phyloP scores from a whole-genome alignment of 345 rosid species.

The Eucalyptus sideroxylon region DNA sequence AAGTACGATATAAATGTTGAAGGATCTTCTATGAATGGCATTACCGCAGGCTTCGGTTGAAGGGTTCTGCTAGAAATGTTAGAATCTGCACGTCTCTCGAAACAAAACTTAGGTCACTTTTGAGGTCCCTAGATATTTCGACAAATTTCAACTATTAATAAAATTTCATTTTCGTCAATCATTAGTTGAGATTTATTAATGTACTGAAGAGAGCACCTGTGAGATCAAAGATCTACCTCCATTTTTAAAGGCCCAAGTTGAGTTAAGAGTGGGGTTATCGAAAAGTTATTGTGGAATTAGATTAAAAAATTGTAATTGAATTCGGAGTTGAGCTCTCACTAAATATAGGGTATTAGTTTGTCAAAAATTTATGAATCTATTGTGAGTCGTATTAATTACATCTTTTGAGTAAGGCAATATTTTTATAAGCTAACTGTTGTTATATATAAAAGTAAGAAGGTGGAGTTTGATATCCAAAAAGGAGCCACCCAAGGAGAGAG shows the following conservation, averaged over 20 bases:
- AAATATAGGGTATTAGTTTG: neutral
- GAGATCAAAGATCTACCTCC: neutral
- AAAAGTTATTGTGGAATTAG: neutral
- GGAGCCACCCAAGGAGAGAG: neutral
- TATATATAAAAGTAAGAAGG: too few relatives aligned
- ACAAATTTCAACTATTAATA: neutral
- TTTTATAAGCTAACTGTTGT: neutral
- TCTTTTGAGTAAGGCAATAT: neutral
- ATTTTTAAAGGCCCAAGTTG: neutral
- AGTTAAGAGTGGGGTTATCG: neutral
- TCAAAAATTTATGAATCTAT: neutral
- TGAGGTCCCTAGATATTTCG: neutral
- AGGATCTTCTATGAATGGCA: neutral
- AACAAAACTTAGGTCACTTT: neutral
- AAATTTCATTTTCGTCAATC: neutral
- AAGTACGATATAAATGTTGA: neutral
- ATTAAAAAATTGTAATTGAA: neutral
- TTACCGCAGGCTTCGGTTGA: neutral
- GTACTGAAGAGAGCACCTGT: neutral
- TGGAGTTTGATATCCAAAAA: too few relatives aligned
- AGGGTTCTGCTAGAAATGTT: neutral
- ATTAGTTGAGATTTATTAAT: neutral
- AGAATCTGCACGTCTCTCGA: neutral
- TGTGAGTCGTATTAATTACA: neutral
- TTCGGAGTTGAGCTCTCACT: neutral